These are phyloP conservation scores for Psilocybe sp. DNA, from an alignment of 768 basidiomycete genomes.

Conservation along the genomic window DNA sequence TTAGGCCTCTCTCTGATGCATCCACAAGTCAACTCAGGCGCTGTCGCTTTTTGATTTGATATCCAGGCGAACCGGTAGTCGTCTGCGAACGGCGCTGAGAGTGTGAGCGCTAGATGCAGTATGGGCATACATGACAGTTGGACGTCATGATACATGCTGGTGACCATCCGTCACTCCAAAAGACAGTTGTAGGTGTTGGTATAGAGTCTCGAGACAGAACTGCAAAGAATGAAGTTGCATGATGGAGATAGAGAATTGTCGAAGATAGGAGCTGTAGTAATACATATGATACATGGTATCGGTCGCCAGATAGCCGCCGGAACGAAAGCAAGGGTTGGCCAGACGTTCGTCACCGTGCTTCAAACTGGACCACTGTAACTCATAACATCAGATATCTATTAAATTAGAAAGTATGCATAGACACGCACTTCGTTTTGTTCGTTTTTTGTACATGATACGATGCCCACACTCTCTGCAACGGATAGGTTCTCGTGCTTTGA, in stretches of 20 bases:
- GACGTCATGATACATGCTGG: too few relatives aligned
- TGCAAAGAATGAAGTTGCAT: slow-evolving; percentile 7
- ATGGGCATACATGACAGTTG: too few relatives aligned
- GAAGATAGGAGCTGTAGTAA: neutral
- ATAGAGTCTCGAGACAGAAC: neutral
- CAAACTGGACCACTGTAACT: slow-evolving; percentile 73
- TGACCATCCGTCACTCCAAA: too few relatives aligned
- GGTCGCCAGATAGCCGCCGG: neutral
- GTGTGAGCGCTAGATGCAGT: too few relatives aligned
- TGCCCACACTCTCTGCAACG: slow-evolving; percentile 97
- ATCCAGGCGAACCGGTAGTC: too few relatives aligned
- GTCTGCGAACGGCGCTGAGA: too few relatives aligned
- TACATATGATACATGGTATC: slow-evolving; percentile 3
- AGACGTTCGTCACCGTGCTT: slow-evolving; percentile 57
- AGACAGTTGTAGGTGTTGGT: too few relatives aligned
- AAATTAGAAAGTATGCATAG: neutral
- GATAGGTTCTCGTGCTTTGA: slow-evolving; percentile 88
- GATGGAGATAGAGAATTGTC: slow-evolving; percentile 2
- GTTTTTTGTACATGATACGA: slow-evolving; percentile 98
- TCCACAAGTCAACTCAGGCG: too few relatives aligned
- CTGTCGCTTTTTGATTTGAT: too few relatives aligned
- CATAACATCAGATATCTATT: slow-evolving; percentile 2
- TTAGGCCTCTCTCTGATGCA: too few relatives aligned
- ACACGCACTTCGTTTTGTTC: slow-evolving; percentile 85
- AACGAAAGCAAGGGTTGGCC: neutral